These are phyloP conservation scores for Ogataea glucozyma DNA, from an alignment of 805 yeast species.

Conservation along the genomic window DNA sequence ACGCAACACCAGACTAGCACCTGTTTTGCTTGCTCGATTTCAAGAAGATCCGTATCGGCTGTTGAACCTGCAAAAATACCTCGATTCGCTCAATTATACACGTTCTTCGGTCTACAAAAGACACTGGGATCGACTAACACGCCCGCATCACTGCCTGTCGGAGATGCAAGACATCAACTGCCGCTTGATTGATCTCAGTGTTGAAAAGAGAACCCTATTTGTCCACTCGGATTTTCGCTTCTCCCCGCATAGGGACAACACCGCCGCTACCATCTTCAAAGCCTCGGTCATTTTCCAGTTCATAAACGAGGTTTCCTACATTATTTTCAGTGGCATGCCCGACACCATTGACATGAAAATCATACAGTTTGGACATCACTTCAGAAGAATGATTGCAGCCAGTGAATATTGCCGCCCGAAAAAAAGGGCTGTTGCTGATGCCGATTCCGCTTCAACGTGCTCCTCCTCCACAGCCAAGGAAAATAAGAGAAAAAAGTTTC, in stretches of 20 bases:
- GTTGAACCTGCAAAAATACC: conserved; percentile 8
- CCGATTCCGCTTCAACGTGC: too few relatives aligned
- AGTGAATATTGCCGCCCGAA: not conserved
- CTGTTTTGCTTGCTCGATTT: conserved; percentile 4
- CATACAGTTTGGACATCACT: not conserved
- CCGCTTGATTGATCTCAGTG: not conserved
- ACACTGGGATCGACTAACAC: not conserved
- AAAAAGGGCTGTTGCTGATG: too few relatives aligned
- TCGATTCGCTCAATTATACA: conserved; percentile 6
- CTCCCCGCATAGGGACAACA: not conserved
- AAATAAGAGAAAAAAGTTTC: not conserved
- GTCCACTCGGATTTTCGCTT: conserved; percentile 4
- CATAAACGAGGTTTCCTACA: not conserved
- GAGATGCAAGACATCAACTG: conserved; percentile 10
- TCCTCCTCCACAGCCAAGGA: not conserved
- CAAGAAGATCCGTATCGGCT: conserved; percentile 4
- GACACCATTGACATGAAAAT: conserved; percentile 1
- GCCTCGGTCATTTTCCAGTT: conserved; percentile 4
- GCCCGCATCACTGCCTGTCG: not conserved
- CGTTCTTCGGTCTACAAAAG: not conserved
- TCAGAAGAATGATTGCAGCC: not conserved
- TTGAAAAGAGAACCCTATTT: not conserved
- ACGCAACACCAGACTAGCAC: conserved; percentile 1
- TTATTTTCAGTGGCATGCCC: not conserved
- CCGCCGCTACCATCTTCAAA: not conserved